phyloP scores from a whole-genome alignment of 73 alveolate genomes.

The Halteria grandinella region DNA sequence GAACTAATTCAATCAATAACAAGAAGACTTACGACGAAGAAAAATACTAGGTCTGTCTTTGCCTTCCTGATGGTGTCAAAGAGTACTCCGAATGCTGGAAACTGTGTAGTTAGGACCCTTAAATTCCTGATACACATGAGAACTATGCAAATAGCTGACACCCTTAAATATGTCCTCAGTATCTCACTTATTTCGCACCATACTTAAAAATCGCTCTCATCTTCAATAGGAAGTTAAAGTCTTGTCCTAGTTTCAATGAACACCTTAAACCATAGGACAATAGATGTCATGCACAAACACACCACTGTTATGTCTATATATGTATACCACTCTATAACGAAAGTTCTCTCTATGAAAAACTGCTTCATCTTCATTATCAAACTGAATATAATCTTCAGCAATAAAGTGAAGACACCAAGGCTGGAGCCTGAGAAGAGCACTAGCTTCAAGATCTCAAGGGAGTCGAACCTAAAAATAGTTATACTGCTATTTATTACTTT shows the following conservation, averaged over 20 bases:
- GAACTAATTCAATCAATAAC: not conserved
- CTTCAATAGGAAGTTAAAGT: conserved; percentile 41
- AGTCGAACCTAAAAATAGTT: conserved; percentile 23
- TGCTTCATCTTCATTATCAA: conserved; percentile 1
- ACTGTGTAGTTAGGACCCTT: conserved; percentile 61
- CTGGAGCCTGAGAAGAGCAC: conserved; percentile 40
- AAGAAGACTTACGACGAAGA: conserved; percentile 45
- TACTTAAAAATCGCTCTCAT: conserved; percentile 27
- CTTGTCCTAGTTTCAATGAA: not conserved
- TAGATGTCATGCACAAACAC: conserved; percentile 25
- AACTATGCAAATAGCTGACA: conserved; percentile 53
- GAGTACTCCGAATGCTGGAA: conserved; percentile 82
- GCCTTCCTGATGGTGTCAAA: conserved; percentile 76
- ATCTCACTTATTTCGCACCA: conserved; percentile 9
- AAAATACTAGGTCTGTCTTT: conserved; percentile 53
- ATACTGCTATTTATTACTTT: not conserved
- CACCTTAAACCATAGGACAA: conserved; percentile 10
- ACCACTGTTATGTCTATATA: conserved; percentile 45
- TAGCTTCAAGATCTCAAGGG: conserved; percentile 18
- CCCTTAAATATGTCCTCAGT: conserved; percentile 21
- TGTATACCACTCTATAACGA: conserved; percentile 27
- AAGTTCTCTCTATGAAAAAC: conserved; percentile 3
- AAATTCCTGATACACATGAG: conserved; percentile 61
- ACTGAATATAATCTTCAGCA: not conserved
- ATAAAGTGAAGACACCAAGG: conserved; percentile 31